Percentiles rank a stretch among this genome's conserved stretches.
These are phyloP conservation scores for Botrytis cinerea DNA, from an alignment of 2,329 filamentous ascomycete genomes.

Conservation along the genomic window DNA sequence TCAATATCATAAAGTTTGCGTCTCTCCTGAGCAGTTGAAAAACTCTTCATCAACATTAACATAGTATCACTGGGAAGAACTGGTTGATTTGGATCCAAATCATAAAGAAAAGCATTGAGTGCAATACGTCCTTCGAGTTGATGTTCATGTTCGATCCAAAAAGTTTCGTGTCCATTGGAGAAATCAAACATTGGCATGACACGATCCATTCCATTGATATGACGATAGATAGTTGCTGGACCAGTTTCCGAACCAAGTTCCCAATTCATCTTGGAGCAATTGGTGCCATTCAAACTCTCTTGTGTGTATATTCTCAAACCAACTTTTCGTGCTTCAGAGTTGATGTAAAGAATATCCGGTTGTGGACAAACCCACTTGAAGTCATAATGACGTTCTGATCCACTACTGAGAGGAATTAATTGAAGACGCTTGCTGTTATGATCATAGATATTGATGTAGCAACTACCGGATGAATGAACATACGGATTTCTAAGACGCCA, in stretches of 20 bases:
- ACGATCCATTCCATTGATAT: not conserved
- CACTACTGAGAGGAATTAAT: not conserved
- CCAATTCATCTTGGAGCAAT: not conserved
- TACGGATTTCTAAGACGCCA: not conserved
- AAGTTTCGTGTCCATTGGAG: not conserved
- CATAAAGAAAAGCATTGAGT: constrained; percentile 10
- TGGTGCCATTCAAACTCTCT: not conserved
- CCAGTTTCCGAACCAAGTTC: not conserved
- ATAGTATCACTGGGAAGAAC: not conserved
- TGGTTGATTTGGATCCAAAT: constrained; percentile 6
- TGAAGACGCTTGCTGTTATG: not conserved
- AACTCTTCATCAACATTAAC: not conserved
- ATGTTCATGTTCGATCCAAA: constrained; percentile 4
- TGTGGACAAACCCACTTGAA: constrained; percentile 4
- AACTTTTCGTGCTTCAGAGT: not conserved
- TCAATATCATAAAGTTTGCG: not conserved
- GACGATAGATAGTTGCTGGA: not conserved
- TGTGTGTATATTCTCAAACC: not conserved
- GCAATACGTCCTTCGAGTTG: not conserved
- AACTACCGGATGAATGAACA: not conserved
- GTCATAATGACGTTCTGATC: not conserved
- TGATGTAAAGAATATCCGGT: not conserved
- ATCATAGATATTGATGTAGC: constrained; percentile 1
- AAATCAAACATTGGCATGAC: constrained; percentile 5
- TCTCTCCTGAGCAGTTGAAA: not conserved